Evolutionary conservation across 441 rosid genomes (phyloP), one percentile per base, ranked within the genome.

Genomic region (Daphne laureola): DNA sequence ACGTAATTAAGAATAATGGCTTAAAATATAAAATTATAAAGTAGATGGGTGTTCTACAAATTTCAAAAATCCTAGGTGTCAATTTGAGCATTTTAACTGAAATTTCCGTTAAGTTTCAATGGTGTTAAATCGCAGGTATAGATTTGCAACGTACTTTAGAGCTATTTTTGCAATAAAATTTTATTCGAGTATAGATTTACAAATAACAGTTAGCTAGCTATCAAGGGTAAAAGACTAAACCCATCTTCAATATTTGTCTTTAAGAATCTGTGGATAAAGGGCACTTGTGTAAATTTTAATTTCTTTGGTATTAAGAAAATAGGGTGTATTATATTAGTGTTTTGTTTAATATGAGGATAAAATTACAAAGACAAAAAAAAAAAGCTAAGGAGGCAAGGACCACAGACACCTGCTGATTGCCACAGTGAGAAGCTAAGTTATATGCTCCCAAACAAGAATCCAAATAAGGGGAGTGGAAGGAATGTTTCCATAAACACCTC

Each of bases 251-350:
- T 54, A 21, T 35, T 53, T 18, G 3, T 48, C 18, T 59, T 65
- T 40, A 17, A 27, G 56, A 17, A 15, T 17, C 49, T 8, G 45
- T 48, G 54, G 25, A 48, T 23, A 46, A 26, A 53, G 81, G 78
- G 69, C 53, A 64, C 61, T 63, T 43, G 51, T 25, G 73, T 61
- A 70, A 79, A 61, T 72, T 58, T 45, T 11, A 18, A 45, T 83
- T 83, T 63, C 97, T 89, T 89, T 78, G 88, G 53, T 68, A 70
- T 67, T 82, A 86, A 83, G 92, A 74, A 89, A 86, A 75, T 80
- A 56, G 47, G 25, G 25, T 21, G 25, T 21, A 21, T 2, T 21
- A 13, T 57, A 47, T 72, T 72, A 2, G 55, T 68, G 72, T 61
- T 53, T 68, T 65, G 57, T 72, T 73, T 57, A 69, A 69, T 50